Base-by-base conservation (phyloP, 768 basidiomycete species). In the Auricularia cornea region DNA sequence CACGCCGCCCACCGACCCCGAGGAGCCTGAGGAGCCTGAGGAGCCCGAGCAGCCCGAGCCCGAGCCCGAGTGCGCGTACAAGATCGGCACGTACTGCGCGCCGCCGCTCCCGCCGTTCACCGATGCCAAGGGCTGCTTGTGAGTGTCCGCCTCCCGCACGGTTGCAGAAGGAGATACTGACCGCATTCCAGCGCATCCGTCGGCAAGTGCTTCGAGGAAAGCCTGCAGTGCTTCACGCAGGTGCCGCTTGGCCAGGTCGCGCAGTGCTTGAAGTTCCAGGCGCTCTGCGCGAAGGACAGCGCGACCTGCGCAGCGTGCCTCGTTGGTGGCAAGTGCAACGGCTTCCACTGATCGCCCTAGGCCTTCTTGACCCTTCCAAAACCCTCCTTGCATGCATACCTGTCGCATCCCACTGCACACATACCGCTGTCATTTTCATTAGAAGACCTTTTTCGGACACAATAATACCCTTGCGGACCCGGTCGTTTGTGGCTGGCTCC, bases 251-350 rank as follows among this genome's bases (percentile, higher is more conserved):
- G 26, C 8, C 14, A 26, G 8, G 26, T 26, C 4, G 16, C 54
- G 54, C 28, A 57, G 28, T 57, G 54, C 54, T 29, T 57, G 54
- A 57, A 57, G 54, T 57, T 57, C 54, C 54, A 57, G 28, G 54
- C 54, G 5, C 54, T 28, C 18, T 57, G 54, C 54, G 54, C 54
- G 8, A 57, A 57, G 54, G 20, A 57, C 54, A 57, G 54, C 30
- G 12, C 26, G 54, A 57, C 54, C 10, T 57, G 54, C 54, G 54
- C 54, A 20, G 29, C 26, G 29, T 57, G 54, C 28, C 54, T 57
- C 8, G 28, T 30, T 8, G 54, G 54, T 8, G 30, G 54, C 54
- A 57, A 57, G 54, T 57, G 54, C 54, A 31, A 5, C 26, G 20
- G 28, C 54, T 52, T 52, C 51, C 20, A 8, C 5, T 52, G 26